Conservation (phyloP, 129 eudicot species). For the Chrysanthemum makinoi region DNA sequence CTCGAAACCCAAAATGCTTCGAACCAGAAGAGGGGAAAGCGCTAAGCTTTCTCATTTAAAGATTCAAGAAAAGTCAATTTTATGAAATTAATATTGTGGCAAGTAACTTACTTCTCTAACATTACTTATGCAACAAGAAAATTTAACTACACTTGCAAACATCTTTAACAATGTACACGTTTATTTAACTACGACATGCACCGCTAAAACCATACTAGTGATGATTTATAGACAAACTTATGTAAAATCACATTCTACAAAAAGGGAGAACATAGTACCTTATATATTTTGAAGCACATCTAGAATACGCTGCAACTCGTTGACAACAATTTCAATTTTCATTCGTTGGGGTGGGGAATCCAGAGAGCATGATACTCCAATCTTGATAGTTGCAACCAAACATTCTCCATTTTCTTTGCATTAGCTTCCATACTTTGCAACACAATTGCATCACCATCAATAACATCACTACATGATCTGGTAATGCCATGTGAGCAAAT, state of each 20-base stretch:
- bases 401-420: conserved; percentile 19
- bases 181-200: too few relatives aligned
- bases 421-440: not conserved
- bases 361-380: conserved; percentile 33
- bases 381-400: conserved; percentile 17
- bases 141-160: too few relatives aligned
- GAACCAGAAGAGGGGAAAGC: too few relatives aligned
- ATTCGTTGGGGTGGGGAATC: conserved; percentile 37
- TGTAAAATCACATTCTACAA: not conserved
- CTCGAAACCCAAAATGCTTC: too few relatives aligned
- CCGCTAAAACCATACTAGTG: too few relatives aligned
- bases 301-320: conserved; percentile 11
- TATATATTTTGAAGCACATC: conserved; percentile 5
- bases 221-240: too few relatives aligned
- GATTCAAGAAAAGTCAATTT: too few relatives aligned
- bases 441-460: conserved; percentile 25
- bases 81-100: too few relatives aligned
- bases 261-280: not conserved
- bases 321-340: conserved; percentile 20
- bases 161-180: too few relatives aligned
- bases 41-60: too few relatives aligned
- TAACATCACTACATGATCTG: conserved; percentile 21
- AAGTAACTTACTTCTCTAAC: too few relatives aligned
- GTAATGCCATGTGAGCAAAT: conserved; percentile 13
- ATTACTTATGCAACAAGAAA: too few relatives aligned